Base-by-base conservation (phyloP, 2,329 filamentous ascomycete genomes). In the Paecilomyces variotii region DNA sequence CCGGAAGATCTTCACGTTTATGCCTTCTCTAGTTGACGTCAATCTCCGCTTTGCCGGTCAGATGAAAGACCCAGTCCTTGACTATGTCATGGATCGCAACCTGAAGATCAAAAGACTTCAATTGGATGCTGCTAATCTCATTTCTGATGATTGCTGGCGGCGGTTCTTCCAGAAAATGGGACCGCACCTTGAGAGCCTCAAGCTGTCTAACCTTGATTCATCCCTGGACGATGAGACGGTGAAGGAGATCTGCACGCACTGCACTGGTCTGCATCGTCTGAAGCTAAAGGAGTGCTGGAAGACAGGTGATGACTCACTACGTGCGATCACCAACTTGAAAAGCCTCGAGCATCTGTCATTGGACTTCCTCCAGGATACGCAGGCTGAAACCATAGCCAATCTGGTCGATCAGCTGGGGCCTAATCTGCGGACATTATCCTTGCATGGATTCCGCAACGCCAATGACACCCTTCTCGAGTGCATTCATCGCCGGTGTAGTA, bases 1-100 rank as follows among this genome's bases (percentile, higher is more conserved):
- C 63, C 82, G 89, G 54, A 84, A 87, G 63, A 90, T 96, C 50
- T 91, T 97, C 62, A 87, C 91, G 56, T 81, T 85, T 2, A 86
- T 89, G 59, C 85, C 89, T 0, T 80, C 80, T 4, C 77, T 96
- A 57, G 84, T 84, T 65, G 82, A 82, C 51, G 80, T 97, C 58
- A 88, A 91, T 63, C 77, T 96, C 10, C 86, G 88, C 54, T 93
- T 92, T 67, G 90, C 87, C n/a, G 89, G 94, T 55, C 92, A 96
- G 69, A 88, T 97, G 79, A 96, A 96, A 73, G 89, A 97, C 67
- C 80, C 81, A 45, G 88, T 91, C 50, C 82, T 97, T 73, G 84
- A 90, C 56, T 96, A 93, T 71, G 83, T 97, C 67, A 79, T 90
- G 24, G 85, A 86, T 57, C 88, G 90, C 54, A 82, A 88, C 55